Conservation (phyloP, 495 filamentous ascomycete genomes). For the Durotheca rogersii region DNA sequence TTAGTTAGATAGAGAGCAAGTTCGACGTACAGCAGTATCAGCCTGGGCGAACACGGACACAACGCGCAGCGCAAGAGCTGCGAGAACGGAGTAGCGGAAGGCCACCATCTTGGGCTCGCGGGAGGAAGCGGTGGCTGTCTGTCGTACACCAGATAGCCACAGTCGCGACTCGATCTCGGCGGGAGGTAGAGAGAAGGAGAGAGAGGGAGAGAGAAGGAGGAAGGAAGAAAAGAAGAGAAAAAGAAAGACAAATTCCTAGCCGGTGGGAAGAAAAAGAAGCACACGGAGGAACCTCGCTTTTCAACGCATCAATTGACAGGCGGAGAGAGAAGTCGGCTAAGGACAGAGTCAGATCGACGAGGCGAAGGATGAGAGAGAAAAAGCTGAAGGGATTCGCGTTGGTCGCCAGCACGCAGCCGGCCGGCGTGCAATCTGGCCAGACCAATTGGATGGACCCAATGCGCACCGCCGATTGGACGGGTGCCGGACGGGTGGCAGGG, state of each 20-base stretch:
- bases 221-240: no score
- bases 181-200: constrained; percentile 5
- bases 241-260: no score
- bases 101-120: constrained; percentile 62
- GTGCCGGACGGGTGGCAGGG: neutral
- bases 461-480: constrained; percentile 7
- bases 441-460: constrained; percentile 22
- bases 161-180: neutral
- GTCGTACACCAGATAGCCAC: neutral
- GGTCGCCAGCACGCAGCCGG: neutral
- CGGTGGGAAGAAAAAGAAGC: no score
- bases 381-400: constrained; percentile 2
- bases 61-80: constrained; percentile 68
- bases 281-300: no score
- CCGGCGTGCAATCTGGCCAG: constrained; percentile 26
- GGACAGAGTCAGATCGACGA: no score
- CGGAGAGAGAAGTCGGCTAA: no score
- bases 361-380: constrained; percentile 12
- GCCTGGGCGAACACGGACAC: constrained; percentile 58
- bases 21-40: constrained; percentile 56
- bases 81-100: constrained; percentile 68
- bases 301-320: no score
- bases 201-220: no score
- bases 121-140: constrained; percentile 12
- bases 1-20: constrained; percentile 1